Evolutionary conservation across 352 stramenopile genomes (phyloP).

Genomic region (Globisporangium heterothallicum): DNA sequence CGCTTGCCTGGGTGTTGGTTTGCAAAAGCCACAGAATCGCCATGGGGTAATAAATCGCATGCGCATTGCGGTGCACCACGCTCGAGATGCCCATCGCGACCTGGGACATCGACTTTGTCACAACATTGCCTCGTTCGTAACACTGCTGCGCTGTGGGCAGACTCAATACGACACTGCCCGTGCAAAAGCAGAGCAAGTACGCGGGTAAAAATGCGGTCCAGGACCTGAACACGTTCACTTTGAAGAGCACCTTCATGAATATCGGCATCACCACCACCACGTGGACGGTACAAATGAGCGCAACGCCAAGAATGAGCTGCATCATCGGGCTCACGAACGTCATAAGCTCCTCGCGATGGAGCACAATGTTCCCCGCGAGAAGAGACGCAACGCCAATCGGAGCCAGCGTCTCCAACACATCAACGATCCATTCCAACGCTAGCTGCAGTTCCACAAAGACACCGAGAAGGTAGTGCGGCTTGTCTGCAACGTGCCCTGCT

Average conservation of each 20-base stretch:
- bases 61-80: constrained; percentile 25
- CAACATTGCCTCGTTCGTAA: constrained; percentile 23
- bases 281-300: constrained; percentile 26
- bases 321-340: constrained; percentile 25
- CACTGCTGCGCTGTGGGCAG: constrained; percentile 33
- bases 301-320: constrained; percentile 31
- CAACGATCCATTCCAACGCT: constrained; percentile 39
- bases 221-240: constrained; percentile 18
- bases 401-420: constrained; percentile 27
- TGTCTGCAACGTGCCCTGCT: constrained; percentile 12
- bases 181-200: constrained; percentile 34
- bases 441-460: constrained; percentile 42
- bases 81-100: constrained; percentile 15
- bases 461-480: constrained; percentile 35
- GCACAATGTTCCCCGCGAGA: constrained; percentile 27
- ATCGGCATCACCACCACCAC: constrained; percentile 26
- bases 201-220: constrained; percentile 26
- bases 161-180: constrained; percentile 25
- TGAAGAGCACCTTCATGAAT: constrained; percentile 22
- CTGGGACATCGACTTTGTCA: constrained; percentile 43
- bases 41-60: constrained; percentile 43
- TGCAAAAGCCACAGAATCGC: constrained; percentile 33
- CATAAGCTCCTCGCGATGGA: constrained; percentile 39
- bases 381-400: constrained; percentile 35
- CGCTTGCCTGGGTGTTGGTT: constrained; percentile 12